phyloP scores from a whole-genome alignment of 1,284 basidiomycete species.

The Caloboletus firmus region DNA sequence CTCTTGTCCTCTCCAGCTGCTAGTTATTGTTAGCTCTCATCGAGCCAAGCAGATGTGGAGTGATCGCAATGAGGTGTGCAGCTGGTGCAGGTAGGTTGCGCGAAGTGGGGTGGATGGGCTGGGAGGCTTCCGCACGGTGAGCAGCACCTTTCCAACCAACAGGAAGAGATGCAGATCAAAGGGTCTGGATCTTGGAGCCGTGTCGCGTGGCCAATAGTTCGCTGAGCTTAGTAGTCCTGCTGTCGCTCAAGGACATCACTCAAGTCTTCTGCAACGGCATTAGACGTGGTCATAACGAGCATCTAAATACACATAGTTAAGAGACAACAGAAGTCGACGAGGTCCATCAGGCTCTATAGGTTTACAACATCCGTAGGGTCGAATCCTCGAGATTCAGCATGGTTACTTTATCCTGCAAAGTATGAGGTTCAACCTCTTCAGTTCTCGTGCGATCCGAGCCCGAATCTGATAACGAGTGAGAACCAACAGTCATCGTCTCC shows the following conservation, averaged over 20 bases:
- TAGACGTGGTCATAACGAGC: conserved; percentile 2
- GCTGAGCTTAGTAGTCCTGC: no score
- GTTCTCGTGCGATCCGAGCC: conserved; percentile 28
- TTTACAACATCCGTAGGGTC: conserved; percentile 16
- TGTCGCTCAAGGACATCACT: not conserved
- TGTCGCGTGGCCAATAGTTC: no score
- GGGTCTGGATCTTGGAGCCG: no score
- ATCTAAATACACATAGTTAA: conserved; percentile 31
- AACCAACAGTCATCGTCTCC: conserved; percentile 26
- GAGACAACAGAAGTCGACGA: conserved; percentile 1
- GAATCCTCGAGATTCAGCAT: conserved; percentile 32
- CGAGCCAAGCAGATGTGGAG: not conserved
- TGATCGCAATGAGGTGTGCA: no score
- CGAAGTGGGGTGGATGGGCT: no score
- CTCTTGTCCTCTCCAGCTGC: not conserved
- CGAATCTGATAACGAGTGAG: conserved; percentile 29
- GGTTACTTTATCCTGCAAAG: conserved; percentile 32
- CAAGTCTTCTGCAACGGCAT: not conserved
- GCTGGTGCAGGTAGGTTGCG: no score
- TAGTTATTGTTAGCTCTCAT: no score
- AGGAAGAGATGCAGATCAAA: no score
- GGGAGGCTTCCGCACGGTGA: no score
- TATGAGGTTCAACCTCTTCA: conserved; percentile 26
- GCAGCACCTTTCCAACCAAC: no score
- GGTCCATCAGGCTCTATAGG: conserved; percentile 6